These are phyloP conservation scores for Cupressus sempervirens DNA, from an alignment of 75 land plant genomes.

Conservation along the genomic window DNA sequence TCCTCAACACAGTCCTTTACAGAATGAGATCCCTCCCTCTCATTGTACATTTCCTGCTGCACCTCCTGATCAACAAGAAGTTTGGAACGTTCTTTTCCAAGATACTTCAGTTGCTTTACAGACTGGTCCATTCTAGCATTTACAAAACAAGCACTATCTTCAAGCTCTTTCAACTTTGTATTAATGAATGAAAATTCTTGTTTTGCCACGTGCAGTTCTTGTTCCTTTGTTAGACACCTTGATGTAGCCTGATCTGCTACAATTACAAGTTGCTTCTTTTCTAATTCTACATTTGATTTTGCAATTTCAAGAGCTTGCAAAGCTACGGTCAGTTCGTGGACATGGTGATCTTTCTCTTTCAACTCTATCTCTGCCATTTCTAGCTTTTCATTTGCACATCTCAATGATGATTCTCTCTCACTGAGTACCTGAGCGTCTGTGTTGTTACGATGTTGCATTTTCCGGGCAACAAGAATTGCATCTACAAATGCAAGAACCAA, in stretches of 20 bases:
- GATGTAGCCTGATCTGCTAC: conserved; percentile 10
- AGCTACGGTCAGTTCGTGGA: conserved; percentile 5
- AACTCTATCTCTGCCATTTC: neutral
- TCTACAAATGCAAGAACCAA: conserved; percentile 9
- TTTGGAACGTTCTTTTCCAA: conserved; percentile 10
- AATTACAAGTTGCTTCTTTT: neutral
- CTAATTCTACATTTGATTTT: neutral
- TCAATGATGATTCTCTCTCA: conserved; percentile 11
- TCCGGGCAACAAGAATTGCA: neutral
- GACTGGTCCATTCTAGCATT: neutral
- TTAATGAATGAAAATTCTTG: conserved; percentile 16
- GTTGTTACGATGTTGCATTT: conserved; percentile 7
- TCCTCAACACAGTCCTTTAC: conserved; percentile 11
- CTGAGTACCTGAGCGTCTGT: neutral
- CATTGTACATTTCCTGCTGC: conserved; percentile 12
- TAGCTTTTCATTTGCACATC: conserved; percentile 1
- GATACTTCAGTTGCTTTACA: conserved; percentile 7
- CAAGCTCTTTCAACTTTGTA: conserved; percentile 16
- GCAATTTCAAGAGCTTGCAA: conserved; percentile 5
- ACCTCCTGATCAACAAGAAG: conserved; percentile 10
- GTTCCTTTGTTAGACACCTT: conserved; percentile 2
- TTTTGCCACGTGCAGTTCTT: conserved; percentile 12
- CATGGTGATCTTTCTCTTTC: conserved; percentile 12
- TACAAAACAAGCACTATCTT: conserved; percentile 5
- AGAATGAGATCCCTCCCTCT: conserved; percentile 8